These are phyloP conservation scores for Psophocarpus tetragonolobus DNA, from an alignment of 306 rosid species.

Conservation along the genomic window DNA sequence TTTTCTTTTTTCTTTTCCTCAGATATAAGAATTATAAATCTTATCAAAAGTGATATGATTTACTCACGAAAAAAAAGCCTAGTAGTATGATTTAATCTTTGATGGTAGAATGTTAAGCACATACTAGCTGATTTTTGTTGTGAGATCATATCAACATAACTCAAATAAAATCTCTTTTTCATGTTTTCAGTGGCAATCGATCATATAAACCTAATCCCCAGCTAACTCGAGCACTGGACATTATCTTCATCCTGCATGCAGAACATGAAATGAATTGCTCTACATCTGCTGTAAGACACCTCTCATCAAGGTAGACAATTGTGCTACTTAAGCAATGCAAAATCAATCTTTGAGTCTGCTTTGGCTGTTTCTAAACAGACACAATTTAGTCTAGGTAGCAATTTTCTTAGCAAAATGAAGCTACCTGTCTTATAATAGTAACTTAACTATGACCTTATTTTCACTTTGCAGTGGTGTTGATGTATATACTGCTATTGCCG, in stretches of 20 bases:
- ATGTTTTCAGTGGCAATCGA: constrained; percentile 67
- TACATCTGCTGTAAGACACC: constrained; percentile 84
- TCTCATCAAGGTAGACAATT: constrained; percentile 74
- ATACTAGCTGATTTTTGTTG: constrained; percentile 1
- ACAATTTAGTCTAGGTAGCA: background rate
- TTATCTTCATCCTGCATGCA: constrained; percentile 84
- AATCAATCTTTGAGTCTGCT: background rate
- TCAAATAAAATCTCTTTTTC: background rate
- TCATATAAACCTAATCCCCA: constrained; percentile 84
- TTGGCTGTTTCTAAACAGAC: background rate
- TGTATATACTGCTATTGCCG: constrained; percentile 87
- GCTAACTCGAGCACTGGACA: constrained; percentile 77
- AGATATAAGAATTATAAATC: background rate
- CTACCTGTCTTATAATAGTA: background rate
- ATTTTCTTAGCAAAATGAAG: constrained; percentile 15
- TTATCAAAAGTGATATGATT: background rate
- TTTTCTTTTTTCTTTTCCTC: background rate
- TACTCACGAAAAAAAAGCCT: background rate
- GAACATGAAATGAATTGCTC: constrained; percentile 98
- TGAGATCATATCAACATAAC: background rate
- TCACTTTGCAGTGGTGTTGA: constrained; percentile 70
- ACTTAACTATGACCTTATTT: constrained; percentile 19
- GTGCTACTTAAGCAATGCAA: background rate
- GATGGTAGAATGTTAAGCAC: background rate
- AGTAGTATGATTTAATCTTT: background rate